Conservation (phyloP, 257 asterid species). For the Ilex asprella region DNA sequence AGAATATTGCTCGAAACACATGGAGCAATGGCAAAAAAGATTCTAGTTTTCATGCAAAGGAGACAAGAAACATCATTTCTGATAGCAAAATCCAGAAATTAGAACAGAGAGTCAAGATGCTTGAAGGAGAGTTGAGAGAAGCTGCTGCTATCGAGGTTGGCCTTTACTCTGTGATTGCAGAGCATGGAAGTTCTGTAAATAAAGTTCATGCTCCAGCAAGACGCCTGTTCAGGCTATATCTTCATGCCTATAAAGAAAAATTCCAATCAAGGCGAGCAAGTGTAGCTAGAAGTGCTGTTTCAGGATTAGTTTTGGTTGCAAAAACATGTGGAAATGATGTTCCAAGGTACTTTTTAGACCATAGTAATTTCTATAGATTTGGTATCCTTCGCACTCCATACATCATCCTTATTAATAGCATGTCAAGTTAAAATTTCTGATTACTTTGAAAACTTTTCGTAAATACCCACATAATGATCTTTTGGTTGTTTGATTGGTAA, state of each 20-base stretch:
- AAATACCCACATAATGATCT: too few relatives aligned
- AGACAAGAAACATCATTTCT: conserved; percentile 32
- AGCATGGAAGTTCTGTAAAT: conserved; percentile 70
- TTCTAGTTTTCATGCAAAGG: conserved; percentile 30
- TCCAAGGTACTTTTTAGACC: conserved; percentile 45
- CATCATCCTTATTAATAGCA: too few relatives aligned
- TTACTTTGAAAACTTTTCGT: too few relatives aligned
- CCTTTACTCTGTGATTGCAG: conserved; percentile 70
- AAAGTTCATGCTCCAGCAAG: conserved; percentile 91
- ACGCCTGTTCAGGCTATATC: conserved; percentile 71
- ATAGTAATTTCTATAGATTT: background rate
- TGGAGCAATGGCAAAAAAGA: conserved; percentile 27
- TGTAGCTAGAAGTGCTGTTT: conserved; percentile 63
- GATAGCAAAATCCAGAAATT: conserved; percentile 45
- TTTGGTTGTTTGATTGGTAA: too few relatives aligned
- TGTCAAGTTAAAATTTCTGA: too few relatives aligned
- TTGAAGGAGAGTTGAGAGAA: conserved; percentile 72
- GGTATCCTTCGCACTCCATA: too few relatives aligned
- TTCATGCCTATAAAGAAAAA: conserved; percentile 47
- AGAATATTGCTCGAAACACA: conserved; percentile 17
- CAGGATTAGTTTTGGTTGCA: conserved; percentile 69
- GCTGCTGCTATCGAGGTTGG: conserved; percentile 79
- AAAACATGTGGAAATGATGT: conserved; percentile 88
- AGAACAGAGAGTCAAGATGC: conserved; percentile 43
- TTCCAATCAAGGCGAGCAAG: conserved; percentile 35